Evolutionary conservation across 2,329 filamentous ascomycete genomes (phyloP).

Genomic region (Sarocladiaceae sp.): DNA sequence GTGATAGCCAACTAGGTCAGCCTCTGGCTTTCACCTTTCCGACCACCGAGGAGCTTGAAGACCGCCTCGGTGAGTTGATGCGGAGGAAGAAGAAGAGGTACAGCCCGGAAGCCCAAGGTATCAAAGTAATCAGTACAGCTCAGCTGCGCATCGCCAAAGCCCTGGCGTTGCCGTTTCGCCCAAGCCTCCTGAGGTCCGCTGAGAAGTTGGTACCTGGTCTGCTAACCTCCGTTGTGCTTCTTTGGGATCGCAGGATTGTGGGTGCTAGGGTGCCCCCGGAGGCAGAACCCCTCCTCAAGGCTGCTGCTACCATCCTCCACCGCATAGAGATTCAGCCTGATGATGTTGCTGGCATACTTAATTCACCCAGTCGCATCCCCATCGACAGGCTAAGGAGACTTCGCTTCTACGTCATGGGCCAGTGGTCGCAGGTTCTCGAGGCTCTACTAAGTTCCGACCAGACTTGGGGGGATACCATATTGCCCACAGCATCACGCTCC

Average conservation of each 20-base stretch:
- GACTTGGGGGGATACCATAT: constrained; percentile 15
- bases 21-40: constrained; percentile 24
- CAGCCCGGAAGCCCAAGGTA: not conserved
- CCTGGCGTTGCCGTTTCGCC: not conserved
- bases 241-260: constrained; percentile 19
- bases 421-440: constrained; percentile 20
- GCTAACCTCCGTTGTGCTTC: constrained; percentile 23
- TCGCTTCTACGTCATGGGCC: constrained; percentile 20
- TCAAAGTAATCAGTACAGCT: not conserved
- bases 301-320: constrained; percentile 8
- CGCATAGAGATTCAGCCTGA: not conserved
- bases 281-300: not conserved
- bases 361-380: constrained; percentile 12
- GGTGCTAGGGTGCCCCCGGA: constrained; percentile 12
- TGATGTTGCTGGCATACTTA: constrained; percentile 3
- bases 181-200: constrained; percentile 9
- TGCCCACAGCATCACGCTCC: not conserved
- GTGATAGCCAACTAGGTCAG: constrained; percentile 18
- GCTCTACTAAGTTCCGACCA: constrained; percentile 18
- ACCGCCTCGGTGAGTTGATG: not conserved
- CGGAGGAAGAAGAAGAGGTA: not conserved
- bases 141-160: not conserved
- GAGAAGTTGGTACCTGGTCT: constrained; percentile 24
- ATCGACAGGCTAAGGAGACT: constrained; percentile 16
- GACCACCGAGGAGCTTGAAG: constrained; percentile 10